Percentiles rank a stretch among this genome's conserved stretches.
phyloP scores from a whole-genome alignment of 1,284 basidiomycete species.

The Melampsora abietis-canadensis region DNA sequence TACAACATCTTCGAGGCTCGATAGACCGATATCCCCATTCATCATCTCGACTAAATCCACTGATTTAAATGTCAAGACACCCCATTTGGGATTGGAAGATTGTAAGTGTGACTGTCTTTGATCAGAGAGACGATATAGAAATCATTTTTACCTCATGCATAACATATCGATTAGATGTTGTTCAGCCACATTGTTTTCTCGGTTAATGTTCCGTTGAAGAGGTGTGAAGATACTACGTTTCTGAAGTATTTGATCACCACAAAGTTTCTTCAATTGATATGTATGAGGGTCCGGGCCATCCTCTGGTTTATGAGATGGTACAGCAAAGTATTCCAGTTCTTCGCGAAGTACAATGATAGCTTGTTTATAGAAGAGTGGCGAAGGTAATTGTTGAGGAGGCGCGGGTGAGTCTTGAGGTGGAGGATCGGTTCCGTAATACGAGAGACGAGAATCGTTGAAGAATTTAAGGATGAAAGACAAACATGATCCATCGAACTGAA shows the following conservation, averaged over 20 bases:
- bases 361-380: conserved; percentile 90
- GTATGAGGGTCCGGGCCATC: conserved; percentile 74
- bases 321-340: conserved; percentile 96
- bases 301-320: conserved; percentile 75
- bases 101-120: background rate
- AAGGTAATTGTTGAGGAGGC: conserved; percentile 62
- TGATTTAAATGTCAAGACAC: conserved; percentile 52
- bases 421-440: conserved; percentile 82
- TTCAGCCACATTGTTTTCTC: conserved; percentile 97
- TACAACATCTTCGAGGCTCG: conserved; percentile 92
- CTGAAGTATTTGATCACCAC: conserved; percentile 80
- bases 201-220: conserved; percentile 95
- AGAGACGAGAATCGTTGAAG: conserved; percentile 79
- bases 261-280: conserved; percentile 72
- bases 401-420: conserved; percentile 60
- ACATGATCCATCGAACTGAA: conserved; percentile 92
- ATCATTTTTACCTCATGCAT: conserved; percentile 82
- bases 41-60: conserved; percentile 93
- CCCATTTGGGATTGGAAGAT: background rate
- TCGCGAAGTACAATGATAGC: conserved; percentile 97
- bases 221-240: conserved; percentile 94
- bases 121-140: background rate
- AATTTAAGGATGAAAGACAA: conserved; percentile 88
- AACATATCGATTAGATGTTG: conserved; percentile 99
- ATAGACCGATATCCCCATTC: conserved; percentile 94